A percentile compares a stretch with the other conserved stretches of the same genome.
phyloP scores from a whole-genome alignment of 2,329 filamentous ascomycete genomes.

The Pyrenophora seminiperda region DNA sequence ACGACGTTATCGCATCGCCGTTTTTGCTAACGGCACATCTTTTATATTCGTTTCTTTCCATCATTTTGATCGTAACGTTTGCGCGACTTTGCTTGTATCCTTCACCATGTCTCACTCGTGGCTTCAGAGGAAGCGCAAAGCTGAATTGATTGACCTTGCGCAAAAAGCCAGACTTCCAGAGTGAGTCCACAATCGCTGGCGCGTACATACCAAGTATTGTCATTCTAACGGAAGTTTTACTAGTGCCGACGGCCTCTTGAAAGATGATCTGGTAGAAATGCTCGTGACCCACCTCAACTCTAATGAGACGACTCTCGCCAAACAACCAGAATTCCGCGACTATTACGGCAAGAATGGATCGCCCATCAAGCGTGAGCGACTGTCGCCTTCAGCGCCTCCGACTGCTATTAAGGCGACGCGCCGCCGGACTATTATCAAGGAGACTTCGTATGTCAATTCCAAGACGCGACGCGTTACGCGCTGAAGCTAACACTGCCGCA shows the following conservation, averaged over 20 bases:
- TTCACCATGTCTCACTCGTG: constrained; percentile 69
- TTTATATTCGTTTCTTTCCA: constrained; percentile 21
- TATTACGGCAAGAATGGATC: constrained; percentile 74
- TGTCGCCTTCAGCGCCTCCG: constrained; percentile 44
- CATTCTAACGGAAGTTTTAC: constrained; percentile 23
- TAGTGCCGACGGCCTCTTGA: constrained; percentile 74
- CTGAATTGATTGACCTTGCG: constrained; percentile 75
- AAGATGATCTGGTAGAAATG: constrained; percentile 72
- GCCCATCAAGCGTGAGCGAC: constrained; percentile 56
- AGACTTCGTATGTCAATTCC: constrained; percentile 33
- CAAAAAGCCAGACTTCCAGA: constrained; percentile 71
- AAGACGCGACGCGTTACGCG: constrained; percentile 35
- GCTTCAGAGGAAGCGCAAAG: constrained; percentile 82
- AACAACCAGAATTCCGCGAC: constrained; percentile 68
- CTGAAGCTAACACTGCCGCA: constrained; percentile 34
- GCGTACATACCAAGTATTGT: background rate
- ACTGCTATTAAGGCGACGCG: constrained; percentile 40
- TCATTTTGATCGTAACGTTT: constrained; percentile 53
- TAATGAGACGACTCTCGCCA: constrained; percentile 68
- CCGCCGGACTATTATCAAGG: constrained; percentile 44
- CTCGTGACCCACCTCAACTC: constrained; percentile 52
- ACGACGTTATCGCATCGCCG: constrained; percentile 28
- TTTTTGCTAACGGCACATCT: constrained; percentile 20
- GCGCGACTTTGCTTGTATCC: constrained; percentile 52
- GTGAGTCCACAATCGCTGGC: constrained; percentile 54